These are phyloP conservation scores for Fraxinus cuspidata DNA, from an alignment of 257 asterid genomes.

Conservation along the genomic window DNA sequence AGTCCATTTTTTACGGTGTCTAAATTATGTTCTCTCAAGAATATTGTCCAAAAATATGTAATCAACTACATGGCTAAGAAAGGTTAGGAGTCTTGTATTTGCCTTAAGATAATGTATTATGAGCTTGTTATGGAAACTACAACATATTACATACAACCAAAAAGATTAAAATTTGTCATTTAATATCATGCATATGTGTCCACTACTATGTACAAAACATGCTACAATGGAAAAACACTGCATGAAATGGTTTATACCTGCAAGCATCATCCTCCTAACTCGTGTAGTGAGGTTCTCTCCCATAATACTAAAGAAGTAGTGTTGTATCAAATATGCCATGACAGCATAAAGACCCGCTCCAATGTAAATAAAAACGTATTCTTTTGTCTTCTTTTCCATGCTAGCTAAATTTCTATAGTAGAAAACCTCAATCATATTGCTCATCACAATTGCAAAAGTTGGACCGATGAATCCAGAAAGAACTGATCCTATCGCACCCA, in stretches of 20 bases:
- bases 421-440: constrained; percentile 59
- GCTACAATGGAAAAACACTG: background rate
- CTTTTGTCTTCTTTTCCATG: constrained; percentile 58
- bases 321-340: constrained; percentile 53
- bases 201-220: background rate
- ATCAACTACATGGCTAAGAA: background rate
- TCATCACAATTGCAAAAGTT: constrained; percentile 54
- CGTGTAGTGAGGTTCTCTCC: constrained; percentile 61
- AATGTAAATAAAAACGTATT: constrained; percentile 47
- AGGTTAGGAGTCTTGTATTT: background rate
- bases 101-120: background rate
- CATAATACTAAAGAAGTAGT: constrained; percentile 59
- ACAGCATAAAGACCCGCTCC: constrained; percentile 62
- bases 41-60: background rate
- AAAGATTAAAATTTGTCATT: background rate
- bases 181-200: background rate
- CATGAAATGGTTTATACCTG: constrained; percentile 32
- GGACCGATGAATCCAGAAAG: constrained; percentile 50
- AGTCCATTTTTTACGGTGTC: background rate
- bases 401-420: constrained; percentile 41
- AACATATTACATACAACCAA: too few species aligned
- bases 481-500: constrained; percentile 75
- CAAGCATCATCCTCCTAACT: constrained; percentile 61
- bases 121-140: background rate
- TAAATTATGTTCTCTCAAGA: background rate